phyloP scores from a whole-genome alignment of 345 rosid genomes.

The Capsella bursapastoris region DNA sequence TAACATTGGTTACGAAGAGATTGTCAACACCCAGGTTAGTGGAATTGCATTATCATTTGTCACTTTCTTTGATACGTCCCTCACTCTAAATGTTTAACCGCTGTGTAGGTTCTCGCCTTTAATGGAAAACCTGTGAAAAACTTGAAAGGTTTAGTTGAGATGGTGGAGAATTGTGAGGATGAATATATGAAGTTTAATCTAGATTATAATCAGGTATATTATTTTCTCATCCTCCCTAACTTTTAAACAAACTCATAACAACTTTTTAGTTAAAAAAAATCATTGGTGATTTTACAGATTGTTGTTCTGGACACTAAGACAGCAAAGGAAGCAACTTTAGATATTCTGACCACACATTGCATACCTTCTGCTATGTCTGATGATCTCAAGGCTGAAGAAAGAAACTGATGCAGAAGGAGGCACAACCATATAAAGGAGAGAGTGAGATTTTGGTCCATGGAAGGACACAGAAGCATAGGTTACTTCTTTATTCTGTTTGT shows the following conservation, averaged over 20 bases:
- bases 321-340: conserved; percentile 80
- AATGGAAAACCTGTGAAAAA: conserved; percentile 87
- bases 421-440: background rate
- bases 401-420: conserved; percentile 9
- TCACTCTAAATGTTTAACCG: conserved; percentile 16
- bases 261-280: conserved; percentile 18
- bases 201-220: conserved; percentile 78
- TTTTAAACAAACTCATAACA: background rate
- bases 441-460: conserved; percentile 13
- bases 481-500: conserved; percentile 10
- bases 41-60: background rate
- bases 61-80: conserved; percentile 5
- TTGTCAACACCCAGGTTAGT: conserved; percentile 88
- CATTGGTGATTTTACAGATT: conserved; percentile 49
- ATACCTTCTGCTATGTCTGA: conserved; percentile 88
- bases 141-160: conserved; percentile 73
- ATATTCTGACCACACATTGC: conserved; percentile 81
- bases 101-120: conserved; percentile 73
- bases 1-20: conserved; percentile 92
- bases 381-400: conserved; percentile 65
- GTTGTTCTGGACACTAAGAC: conserved; percentile 69
- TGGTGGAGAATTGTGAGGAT: conserved; percentile 86
- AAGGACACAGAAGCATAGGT: conserved; percentile 11
- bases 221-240: conserved; percentile 12
- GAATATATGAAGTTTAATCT: conserved; percentile 82